Base-by-base conservation (phyloP, 768 basidiomycete genomes). In the Panellus pusillus region DNA sequence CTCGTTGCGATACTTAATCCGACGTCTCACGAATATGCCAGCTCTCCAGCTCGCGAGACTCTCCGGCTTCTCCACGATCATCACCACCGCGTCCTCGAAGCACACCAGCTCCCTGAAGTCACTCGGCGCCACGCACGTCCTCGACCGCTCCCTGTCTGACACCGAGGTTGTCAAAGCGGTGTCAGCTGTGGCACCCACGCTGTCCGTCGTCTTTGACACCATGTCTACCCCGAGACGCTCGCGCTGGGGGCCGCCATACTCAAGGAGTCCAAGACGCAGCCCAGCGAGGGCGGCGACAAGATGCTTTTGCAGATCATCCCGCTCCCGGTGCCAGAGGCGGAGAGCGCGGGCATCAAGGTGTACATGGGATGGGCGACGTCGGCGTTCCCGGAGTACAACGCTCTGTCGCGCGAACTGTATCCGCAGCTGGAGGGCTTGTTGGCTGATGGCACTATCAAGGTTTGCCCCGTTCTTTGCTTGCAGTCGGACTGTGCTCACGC, bases 81-180 rank as follows among this genome's bases (percentile, higher is more conserved):
- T 75, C 35, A 67, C 72, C 11, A 77, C 76, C 0, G 69, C 76
- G 4, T 75, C 76, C 1, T 45, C 55, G 18, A 64, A 66, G 36
- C 72, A 75, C 52, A 43, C 61, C 0, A 63, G 57, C 11, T 62
- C 65, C 24, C 63, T 76, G 9, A 65, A 64, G 37, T 66, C 68
- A 4, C 61, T 71, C n/a, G 74, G 74, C 5, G 73, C 74, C 9
- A 73, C 73, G 0, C 63, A 69, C 46, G 63, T 76, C 17, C 55
- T 76, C 41, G 70, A 70, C 56, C 63, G 67, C 27, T 54, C 64
- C 38, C 52, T 56, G 9, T n/a, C 54, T 38, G 39, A 40, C 39
- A 15, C 19, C 13, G 39, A 14, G 9, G 39, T 40, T 18, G 12
- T 40, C 39, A 18, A 40, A 18, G 39, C 39, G 9, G n/a, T 40